Conservation (phyloP, 805 yeast species). For the Candida ulmi region DNA sequence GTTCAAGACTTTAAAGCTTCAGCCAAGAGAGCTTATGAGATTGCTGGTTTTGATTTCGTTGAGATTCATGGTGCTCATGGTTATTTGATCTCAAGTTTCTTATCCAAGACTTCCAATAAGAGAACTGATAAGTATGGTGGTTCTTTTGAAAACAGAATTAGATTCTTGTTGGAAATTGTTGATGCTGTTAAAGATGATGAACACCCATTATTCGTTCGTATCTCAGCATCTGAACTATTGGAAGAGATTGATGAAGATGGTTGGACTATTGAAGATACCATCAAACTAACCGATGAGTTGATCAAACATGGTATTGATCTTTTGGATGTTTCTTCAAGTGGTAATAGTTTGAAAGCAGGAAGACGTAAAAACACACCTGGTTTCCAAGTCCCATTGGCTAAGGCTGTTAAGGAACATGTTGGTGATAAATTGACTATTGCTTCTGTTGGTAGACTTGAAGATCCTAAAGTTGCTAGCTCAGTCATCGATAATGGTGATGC, state of each 20-base stretch:
- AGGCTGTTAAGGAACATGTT: constrained; percentile 35
- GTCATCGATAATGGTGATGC: constrained; percentile 36
- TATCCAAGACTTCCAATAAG: constrained; percentile 40
- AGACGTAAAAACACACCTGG: constrained; percentile 23
- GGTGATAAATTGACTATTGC: constrained; percentile 39
- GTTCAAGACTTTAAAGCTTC: constrained; percentile 38
- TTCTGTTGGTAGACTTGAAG: constrained; percentile 36
- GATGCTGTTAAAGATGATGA: constrained; percentile 37
- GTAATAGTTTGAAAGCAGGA: constrained; percentile 30
- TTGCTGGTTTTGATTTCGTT: constrained; percentile 52
- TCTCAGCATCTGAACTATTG: constrained; percentile 31
- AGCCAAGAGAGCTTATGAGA: constrained; percentile 42
- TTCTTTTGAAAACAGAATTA: constrained; percentile 31
- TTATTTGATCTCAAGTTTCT: constrained; percentile 51
- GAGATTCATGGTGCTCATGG: constrained; percentile 70
- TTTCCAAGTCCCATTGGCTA: constrained; percentile 35
- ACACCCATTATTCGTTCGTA: constrained; percentile 41
- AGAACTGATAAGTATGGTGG: constrained; percentile 54
- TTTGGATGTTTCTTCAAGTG: constrained; percentile 53
- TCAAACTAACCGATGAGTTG: constrained; percentile 33
- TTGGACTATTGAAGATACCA: constrained; percentile 42
- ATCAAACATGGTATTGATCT: constrained; percentile 42
- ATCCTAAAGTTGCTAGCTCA: constrained; percentile 31
- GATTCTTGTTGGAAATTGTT: constrained; percentile 28
- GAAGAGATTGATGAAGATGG: constrained; percentile 29